A percentile compares a stretch with the other conserved stretches of the same genome.
phyloP scores from a whole-genome alignment of 768 basidiomycete species.

The Symmetrospora coprosmae region DNA sequence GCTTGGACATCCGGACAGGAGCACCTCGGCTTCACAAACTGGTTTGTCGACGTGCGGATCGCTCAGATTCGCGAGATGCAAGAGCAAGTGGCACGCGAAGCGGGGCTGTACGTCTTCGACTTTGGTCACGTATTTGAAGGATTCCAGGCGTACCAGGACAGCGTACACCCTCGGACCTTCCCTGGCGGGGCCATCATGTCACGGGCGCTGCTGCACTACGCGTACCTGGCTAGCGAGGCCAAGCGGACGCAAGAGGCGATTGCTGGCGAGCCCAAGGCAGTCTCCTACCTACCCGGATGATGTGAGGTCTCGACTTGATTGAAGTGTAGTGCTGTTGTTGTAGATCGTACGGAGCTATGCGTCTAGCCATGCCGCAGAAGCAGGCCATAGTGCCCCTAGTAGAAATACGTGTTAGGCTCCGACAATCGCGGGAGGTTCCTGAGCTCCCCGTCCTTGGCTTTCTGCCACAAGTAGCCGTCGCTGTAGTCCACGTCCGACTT shows the following conservation, averaged over 20 bases:
- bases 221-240: neutral
- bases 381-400: neutral
- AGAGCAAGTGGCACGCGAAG: conserved; percentile 27
- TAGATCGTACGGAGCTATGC: too few species aligned
- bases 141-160: conserved; percentile 25
- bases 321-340: too few species aligned
- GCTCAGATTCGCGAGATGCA: conserved; percentile 31
- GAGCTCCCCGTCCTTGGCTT: conserved; percentile 6
- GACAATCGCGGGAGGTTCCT: conserved; percentile 15
- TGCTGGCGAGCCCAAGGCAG: too few species aligned
- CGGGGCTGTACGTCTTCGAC: conserved; percentile 25
- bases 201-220: conserved; percentile 7
- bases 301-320: too few species aligned
- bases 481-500: neutral
- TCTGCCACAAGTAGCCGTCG: conserved; percentile 18
- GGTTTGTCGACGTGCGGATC: conserved; percentile 30
- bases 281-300: too few species aligned
- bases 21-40: conserved; percentile 25
- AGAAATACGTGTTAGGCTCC: conserved; percentile 7
- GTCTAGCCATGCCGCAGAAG: too few species aligned
- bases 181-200: neutral
- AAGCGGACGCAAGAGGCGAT: too few species aligned
- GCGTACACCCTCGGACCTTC: neutral
- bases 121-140: conserved; percentile 32
- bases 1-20: neutral